phyloP scores from a whole-genome alignment of 1,139 yeast genomes.

The Candida sanyaensis region DNA sequence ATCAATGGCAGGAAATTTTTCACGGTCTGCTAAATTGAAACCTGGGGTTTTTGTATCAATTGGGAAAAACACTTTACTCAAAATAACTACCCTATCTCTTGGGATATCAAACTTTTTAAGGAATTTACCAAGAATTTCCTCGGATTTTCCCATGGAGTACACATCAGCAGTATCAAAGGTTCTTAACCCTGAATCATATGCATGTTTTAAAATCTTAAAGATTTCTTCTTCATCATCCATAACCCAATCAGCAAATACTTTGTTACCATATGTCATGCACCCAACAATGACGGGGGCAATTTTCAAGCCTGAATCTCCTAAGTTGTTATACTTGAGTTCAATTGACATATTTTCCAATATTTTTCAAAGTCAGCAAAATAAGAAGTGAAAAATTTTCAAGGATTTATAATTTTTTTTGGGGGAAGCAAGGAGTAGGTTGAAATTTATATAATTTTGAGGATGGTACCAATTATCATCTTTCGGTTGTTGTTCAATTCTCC shows the following conservation, averaged over 20 bases:
- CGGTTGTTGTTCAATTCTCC: no score
- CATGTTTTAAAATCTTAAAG: slow-evolving; percentile 42
- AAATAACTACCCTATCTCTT: slow-evolving; percentile 31
- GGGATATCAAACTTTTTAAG: slow-evolving; percentile 25
- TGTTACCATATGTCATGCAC: slow-evolving; percentile 57
- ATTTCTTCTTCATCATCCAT: slow-evolving; percentile 31
- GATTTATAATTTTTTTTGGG: no score
- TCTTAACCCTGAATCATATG: slow-evolving; percentile 52
- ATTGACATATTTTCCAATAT: slow-evolving; percentile 5
- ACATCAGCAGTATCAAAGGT: slow-evolving; percentile 38
- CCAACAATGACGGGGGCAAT: slow-evolving; percentile 56
- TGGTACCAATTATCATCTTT: no score
- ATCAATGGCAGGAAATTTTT: slow-evolving; percentile 14
- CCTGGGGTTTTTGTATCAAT: slow-evolving; percentile 14
- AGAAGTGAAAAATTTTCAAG: no score
- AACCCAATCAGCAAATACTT: slow-evolving; percentile 51
- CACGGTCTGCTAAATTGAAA: slow-evolving; percentile 22
- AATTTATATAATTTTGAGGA: no score
- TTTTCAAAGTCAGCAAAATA: no score
- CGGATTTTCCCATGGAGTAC: slow-evolving; percentile 28
- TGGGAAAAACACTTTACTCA: slow-evolving; percentile 43
- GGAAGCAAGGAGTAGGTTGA: no score
- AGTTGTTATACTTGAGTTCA: slow-evolving; percentile 15
- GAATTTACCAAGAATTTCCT: slow-evolving; percentile 24
- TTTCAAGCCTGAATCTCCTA: slow-evolving; percentile 54